These are phyloP conservation scores for Endogone sp. DNA, from an alignment of 192 early-diverging fungal species.

Conservation along the genomic window DNA sequence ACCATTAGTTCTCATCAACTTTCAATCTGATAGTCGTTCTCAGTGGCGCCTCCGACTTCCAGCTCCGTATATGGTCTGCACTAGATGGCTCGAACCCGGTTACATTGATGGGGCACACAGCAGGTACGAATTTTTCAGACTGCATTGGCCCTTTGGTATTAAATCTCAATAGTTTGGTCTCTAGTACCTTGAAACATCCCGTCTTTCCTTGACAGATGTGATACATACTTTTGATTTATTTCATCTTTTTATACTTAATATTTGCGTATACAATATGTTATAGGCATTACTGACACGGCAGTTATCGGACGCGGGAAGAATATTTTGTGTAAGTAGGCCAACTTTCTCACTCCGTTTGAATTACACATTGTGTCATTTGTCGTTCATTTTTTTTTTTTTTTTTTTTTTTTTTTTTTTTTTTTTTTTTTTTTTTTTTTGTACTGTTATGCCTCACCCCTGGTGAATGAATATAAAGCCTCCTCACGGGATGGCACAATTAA, in stretches of 20 bases:
- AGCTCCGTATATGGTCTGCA: constrained; percentile 70
- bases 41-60: constrained; percentile 64
- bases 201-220: too few relatives aligned
- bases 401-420: too few relatives aligned
- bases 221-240: too few relatives aligned
- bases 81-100: constrained; percentile 71
- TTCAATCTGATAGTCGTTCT: too few relatives aligned
- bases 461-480: constrained; percentile 28
- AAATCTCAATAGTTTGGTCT: too few relatives aligned
- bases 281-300: constrained; percentile 56
- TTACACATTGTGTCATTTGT: too few relatives aligned
- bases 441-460: not conserved
- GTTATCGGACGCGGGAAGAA: constrained; percentile 65
- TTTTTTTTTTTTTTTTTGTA: too few relatives aligned
- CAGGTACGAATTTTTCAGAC: constrained; percentile 35
- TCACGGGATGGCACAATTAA: constrained; percentile 51
- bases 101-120: constrained; percentile 64
- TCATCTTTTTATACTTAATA: not conserved
- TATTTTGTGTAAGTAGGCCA: constrained; percentile 50
- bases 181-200: too few relatives aligned
- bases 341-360: not conserved
- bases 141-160: too few relatives aligned
- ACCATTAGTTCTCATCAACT: too few relatives aligned
- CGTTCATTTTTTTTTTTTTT: too few relatives aligned
- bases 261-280: not conserved